Conservation (phyloP, 495 filamentous ascomycete genomes). For the Penicillium tannophilum region DNA sequence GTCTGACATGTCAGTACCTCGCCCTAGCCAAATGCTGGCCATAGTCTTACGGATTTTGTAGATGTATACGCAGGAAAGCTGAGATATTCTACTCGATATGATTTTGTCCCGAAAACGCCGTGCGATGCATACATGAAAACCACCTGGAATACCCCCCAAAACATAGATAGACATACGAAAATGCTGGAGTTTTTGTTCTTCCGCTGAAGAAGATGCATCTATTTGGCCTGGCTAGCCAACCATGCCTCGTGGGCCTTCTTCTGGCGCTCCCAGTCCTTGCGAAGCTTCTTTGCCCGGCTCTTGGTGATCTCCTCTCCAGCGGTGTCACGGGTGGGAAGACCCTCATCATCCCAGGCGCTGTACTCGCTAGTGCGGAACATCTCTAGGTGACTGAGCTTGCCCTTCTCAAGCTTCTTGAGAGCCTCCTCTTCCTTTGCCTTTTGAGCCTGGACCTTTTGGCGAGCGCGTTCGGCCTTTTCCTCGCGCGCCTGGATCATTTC, state of each 20-base stretch:
- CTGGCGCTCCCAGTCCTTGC: constrained; percentile 91
- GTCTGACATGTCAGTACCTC: too few relatives aligned
- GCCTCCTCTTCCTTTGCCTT: constrained; percentile 58
- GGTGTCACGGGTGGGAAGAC: constrained; percentile 74
- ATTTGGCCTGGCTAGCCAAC: constrained; percentile 44
- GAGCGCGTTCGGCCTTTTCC: constrained; percentile 59
- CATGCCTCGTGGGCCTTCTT: constrained; percentile 80
- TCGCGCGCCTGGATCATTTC: constrained; percentile 72
- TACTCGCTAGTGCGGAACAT: constrained; percentile 78
- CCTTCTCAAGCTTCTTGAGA: constrained; percentile 66
- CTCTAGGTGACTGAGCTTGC: constrained; percentile 65
- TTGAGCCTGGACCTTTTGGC: constrained; percentile 58
- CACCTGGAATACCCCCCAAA: constrained; percentile 8
- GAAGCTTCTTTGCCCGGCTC: constrained; percentile 76
- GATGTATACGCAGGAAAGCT: neutral
- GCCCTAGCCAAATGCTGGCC: too few relatives aligned
- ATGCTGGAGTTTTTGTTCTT: constrained; percentile 8
- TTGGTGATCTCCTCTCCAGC: constrained; percentile 83
- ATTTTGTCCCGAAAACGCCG: constrained; percentile 39
- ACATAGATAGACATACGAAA: constrained; percentile 7
- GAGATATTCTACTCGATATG: constrained; percentile 1
- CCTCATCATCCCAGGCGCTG: constrained; percentile 82
- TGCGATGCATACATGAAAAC: constrained; percentile 18
- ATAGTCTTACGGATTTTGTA: too few relatives aligned
- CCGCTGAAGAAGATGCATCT: constrained; percentile 4